Evolutionary conservation across 176 grass and related monocot genomes (phyloP).

Genomic region (Oryza rufipogon): DNA sequence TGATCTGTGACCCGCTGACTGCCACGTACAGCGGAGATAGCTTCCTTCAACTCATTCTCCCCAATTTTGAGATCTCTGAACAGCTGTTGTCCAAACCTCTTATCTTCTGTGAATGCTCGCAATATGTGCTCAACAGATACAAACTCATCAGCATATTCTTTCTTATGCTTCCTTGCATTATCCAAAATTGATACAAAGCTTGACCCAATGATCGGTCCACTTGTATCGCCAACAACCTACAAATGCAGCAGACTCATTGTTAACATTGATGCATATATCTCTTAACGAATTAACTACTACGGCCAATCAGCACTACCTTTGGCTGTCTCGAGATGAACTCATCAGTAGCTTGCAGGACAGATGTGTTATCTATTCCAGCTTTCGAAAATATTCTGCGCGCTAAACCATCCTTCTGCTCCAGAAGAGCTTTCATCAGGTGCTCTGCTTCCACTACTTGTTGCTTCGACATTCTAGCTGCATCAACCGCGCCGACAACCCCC

Average conservation of each 20-base stretch:
- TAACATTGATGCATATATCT: neutral
- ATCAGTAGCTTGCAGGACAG: conserved; percentile 73
- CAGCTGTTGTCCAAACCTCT: conserved; percentile 87
- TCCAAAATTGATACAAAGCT: conserved; percentile 76
- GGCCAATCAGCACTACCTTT: conserved; percentile 49
- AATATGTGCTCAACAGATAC: conserved; percentile 89
- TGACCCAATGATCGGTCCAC: conserved; percentile 70
- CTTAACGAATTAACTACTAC: conserved; percentile 12
- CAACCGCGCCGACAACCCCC: conserved; percentile 71
- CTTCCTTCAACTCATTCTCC: conserved; percentile 72
- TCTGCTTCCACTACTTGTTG: conserved; percentile 90
- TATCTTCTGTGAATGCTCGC: conserved; percentile 71
- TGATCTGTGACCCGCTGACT: conserved; percentile 95
- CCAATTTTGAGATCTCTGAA: conserved; percentile 80
- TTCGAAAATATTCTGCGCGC: conserved; percentile 89
- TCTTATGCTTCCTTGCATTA: conserved; percentile 77
- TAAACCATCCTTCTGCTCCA: conserved; percentile 96
- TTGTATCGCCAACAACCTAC: conserved; percentile 81
- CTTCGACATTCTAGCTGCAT: conserved; percentile 70
- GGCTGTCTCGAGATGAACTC: conserved; percentile 82
- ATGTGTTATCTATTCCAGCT: conserved; percentile 81
- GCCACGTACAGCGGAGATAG: conserved; percentile 73
- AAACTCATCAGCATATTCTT: conserved; percentile 87
- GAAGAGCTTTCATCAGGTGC: conserved; percentile 94
- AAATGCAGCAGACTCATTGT: conserved; percentile 32